These are phyloP conservation scores for Colletotrichum siamense DNA, from an alignment of 2,329 filamentous ascomycete species.

Conservation along the genomic window DNA sequence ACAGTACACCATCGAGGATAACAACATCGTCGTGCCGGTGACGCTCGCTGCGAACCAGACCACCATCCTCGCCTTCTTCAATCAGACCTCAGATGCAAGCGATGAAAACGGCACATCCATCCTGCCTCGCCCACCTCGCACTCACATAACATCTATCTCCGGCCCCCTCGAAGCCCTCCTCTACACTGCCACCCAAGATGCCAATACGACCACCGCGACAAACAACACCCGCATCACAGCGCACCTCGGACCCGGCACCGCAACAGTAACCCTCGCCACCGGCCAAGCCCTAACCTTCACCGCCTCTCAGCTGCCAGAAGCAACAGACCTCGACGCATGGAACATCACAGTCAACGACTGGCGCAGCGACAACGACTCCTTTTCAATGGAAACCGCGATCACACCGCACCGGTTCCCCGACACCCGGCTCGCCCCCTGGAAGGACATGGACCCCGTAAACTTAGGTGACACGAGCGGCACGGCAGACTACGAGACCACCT, in stretches of 20 bases:
- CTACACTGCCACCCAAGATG: background rate
- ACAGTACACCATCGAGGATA: background rate
- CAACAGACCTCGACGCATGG: background rate
- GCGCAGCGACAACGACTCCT: fast-evolving
- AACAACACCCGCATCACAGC: background rate
- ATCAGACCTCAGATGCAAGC: fast-evolving
- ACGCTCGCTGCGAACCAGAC: background rate
- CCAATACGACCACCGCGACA: background rate
- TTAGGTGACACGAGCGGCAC: background rate
- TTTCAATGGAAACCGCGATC: background rate
- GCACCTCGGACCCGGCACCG: background rate
- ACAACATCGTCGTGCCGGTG: background rate
- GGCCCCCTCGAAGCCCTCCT: background rate
- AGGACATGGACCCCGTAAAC: background rate
- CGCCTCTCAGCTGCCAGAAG: background rate
- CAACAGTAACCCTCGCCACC: background rate
- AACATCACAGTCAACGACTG: background rate
- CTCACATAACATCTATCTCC: background rate
- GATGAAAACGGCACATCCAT: background rate
- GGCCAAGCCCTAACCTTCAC: background rate
- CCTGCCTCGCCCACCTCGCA: background rate
- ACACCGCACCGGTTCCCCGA: background rate
- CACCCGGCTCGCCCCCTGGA: background rate
- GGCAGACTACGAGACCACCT: background rate
- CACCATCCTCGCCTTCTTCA: background rate